phyloP scores from a whole-genome alignment of 2,329 filamentous ascomycete genomes.

The Penicillium olsonii region DNA sequence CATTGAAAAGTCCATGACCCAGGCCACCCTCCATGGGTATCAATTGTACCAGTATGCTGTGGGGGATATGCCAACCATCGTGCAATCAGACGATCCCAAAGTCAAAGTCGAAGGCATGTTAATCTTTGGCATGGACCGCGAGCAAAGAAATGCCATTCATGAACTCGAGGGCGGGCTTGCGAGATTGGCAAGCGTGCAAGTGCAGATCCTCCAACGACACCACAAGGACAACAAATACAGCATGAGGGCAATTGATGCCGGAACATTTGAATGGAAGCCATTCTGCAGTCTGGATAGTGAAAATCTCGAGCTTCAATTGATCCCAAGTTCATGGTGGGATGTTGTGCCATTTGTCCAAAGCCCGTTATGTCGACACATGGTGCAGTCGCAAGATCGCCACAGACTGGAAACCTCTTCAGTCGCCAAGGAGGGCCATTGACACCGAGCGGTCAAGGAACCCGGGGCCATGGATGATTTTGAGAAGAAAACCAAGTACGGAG shows the following conservation, averaged over 20 bases:
- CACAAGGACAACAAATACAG: constrained; percentile 6
- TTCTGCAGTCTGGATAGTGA: background rate
- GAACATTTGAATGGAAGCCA: constrained; percentile 16
- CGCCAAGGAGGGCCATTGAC: background rate
- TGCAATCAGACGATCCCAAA: constrained; percentile 16
- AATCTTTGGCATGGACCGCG: constrained; percentile 26
- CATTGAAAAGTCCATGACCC: constrained; percentile 29
- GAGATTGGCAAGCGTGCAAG: constrained; percentile 21
- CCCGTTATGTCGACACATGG: background rate
- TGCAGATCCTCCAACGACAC: constrained; percentile 24
- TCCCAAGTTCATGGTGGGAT: background rate
- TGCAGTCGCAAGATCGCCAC: background rate
- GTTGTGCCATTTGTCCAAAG: background rate
- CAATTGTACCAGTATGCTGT: constrained; percentile 24
- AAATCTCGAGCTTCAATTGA: background rate
- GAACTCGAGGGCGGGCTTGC: constrained; percentile 25
- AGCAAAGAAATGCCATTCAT: constrained; percentile 27
- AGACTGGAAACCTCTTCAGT: background rate
- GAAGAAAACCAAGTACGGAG: background rate
- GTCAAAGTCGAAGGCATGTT: constrained; percentile 30
- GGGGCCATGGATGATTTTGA: no score
- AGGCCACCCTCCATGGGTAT: constrained; percentile 26
- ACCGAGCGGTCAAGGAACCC: no score
- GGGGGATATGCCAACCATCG: constrained; percentile 24
- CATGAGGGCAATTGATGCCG: constrained; percentile 25